Percentiles rank a stretch among this genome's conserved stretches.
Conservation (phyloP, 495 filamentous ascomycete genomes). For the Talaromyces proteolyticus region DNA sequence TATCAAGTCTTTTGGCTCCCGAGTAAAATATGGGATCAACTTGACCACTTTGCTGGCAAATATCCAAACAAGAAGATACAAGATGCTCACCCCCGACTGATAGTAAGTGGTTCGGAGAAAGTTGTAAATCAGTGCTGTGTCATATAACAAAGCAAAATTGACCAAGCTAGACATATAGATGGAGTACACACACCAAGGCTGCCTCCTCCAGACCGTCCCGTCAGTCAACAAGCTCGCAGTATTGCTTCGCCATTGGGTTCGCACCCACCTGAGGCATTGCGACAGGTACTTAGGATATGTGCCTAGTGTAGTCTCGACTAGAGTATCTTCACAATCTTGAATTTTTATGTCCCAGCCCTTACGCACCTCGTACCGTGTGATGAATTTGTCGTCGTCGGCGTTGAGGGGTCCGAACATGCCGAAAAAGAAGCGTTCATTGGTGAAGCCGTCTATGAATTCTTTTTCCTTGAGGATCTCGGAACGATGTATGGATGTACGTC, state of each 20-base stretch:
- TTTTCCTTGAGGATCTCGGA: conserved; percentile 39
- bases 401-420: neutral
- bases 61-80: conserved; percentile 25
- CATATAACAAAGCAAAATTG: conserved; percentile 52
- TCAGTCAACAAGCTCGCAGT: conserved; percentile 48
- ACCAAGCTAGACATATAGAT: conserved; percentile 54
- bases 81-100: neutral
- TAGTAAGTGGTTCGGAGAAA: conserved; percentile 2
- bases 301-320: conserved; percentile 56
- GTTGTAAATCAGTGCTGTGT: conserved; percentile 36
- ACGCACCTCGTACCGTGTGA: conserved; percentile 55
- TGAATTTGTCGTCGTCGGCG: conserved; percentile 41
- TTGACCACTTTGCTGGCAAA: conserved; percentile 55
- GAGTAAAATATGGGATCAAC: conserved; percentile 50
- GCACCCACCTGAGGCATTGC: conserved; percentile 55
- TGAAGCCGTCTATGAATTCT: conserved; percentile 45
- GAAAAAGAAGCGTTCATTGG: conserved; percentile 47
- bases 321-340: conserved; percentile 51
- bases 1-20: conserved; percentile 48
- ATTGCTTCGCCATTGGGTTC: conserved; percentile 64
- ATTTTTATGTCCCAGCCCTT: conserved; percentile 54
- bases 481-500: conserved; percentile 42
- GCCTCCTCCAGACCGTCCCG: conserved; percentile 37
- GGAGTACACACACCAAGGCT: conserved; percentile 59
- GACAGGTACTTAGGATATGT: conserved; percentile 47